Percentiles rank a stretch among this genome's conserved stretches.
These are phyloP conservation scores for Aureobasidium sp. DNA, from an alignment of 2,329 filamentous ascomycete genomes.

Conservation along the genomic window DNA sequence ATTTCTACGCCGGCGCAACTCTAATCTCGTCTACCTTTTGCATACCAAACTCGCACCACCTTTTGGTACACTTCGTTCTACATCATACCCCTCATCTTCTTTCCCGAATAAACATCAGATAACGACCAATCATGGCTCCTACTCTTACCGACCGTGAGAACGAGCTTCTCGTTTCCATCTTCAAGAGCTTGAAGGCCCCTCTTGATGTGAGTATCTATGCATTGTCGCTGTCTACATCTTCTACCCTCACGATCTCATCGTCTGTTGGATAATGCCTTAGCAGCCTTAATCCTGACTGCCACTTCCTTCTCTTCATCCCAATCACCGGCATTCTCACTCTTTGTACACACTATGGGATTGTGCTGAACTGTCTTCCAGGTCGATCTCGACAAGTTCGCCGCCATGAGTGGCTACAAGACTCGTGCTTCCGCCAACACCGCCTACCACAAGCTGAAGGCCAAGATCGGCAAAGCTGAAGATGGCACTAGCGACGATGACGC, in stretches of 20 bases:
- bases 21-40: not conserved
- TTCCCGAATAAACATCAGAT: not conserved
- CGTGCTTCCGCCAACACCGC: conserved; percentile 19
- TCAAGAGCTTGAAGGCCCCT: not conserved
- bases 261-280: too few relatives aligned
- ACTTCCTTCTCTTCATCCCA: not conserved
- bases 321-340: not conserved
- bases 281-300: too few relatives aligned
- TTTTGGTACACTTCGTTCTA: not conserved
- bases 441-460: conserved; percentile 58
- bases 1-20: not conserved
- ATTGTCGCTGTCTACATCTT: not conserved
- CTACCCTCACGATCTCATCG: not conserved
- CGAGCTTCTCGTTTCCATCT: not conserved
- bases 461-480: conserved; percentile 39
- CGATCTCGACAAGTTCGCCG: conserved; percentile 20
- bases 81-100: not conserved
- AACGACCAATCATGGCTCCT: not conserved
- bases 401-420: conserved; percentile 20
- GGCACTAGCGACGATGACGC: not conserved
- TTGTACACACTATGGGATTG: not conserved
- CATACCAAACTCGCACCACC: not conserved
- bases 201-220: not conserved
- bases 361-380: conserved; percentile 15
- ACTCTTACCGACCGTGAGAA: not conserved